phyloP scores from a whole-genome alignment of 495 filamentous ascomycete species.

The Neurospora terricola region DNA sequence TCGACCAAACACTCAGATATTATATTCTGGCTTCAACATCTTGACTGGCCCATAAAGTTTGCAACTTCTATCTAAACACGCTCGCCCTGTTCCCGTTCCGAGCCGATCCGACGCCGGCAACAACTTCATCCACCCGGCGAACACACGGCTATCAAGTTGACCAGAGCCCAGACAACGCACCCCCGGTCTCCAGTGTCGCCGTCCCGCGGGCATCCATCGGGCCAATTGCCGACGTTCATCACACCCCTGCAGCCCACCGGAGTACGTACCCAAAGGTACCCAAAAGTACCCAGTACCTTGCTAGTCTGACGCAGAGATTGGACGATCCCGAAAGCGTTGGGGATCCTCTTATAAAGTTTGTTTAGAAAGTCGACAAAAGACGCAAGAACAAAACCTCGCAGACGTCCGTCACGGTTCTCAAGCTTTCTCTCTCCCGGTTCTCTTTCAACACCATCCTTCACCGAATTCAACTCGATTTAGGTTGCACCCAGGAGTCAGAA shows the following conservation, averaged over 20 bases:
- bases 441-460: not conserved
- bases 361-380: not conserved
- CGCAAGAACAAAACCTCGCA: not conserved
- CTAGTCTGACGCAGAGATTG: slow-evolving; percentile 14
- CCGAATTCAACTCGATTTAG: not conserved
- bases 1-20: not conserved
- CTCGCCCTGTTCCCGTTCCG: not conserved
- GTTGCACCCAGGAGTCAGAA: slow-evolving; percentile 5
- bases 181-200: not conserved
- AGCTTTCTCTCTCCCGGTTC: not conserved
- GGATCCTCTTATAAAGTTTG: not conserved
- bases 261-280: not conserved
- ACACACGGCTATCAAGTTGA: not conserved
- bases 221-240: not conserved
- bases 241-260: not conserved
- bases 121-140: not conserved
- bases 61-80: not conserved
- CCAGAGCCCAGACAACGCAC: not conserved
- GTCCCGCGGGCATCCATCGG: not conserved
- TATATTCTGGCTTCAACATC: not conserved
- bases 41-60: not conserved
- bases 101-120: not conserved
- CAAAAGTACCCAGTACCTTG: not conserved
- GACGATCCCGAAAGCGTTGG: slow-evolving; percentile 9
- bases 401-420: not conserved